phyloP scores from a whole-genome alignment of 2,329 filamentous ascomycete species.

The Sphaerulina populicola region DNA sequence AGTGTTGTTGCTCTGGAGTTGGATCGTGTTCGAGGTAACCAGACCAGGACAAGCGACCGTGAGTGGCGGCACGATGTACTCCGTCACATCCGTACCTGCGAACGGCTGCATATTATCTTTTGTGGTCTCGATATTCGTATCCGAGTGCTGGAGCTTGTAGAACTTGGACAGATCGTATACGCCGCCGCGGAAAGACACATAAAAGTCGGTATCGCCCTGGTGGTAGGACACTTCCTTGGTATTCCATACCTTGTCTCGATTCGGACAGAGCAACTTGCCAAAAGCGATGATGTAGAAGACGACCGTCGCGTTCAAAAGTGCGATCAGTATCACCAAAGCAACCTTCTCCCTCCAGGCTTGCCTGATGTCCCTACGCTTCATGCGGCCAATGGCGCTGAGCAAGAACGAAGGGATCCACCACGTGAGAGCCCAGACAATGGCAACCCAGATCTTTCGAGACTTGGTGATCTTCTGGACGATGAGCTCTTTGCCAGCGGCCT shows the following conservation, averaged over 20 bases:
- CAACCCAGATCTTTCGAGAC: constrained; percentile 69
- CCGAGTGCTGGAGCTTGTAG: constrained; percentile 76
- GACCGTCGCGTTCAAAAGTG: constrained; percentile 69
- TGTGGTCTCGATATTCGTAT: constrained; percentile 53
- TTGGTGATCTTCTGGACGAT: constrained; percentile 58
- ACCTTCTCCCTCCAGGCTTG: constrained; percentile 97
- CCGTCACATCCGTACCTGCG: constrained; percentile 67
- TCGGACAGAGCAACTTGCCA: constrained; percentile 77
- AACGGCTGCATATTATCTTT: constrained; percentile 64
- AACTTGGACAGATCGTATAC: constrained; percentile 92
- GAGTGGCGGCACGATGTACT: constrained; percentile 78
- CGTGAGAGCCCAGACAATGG: constrained; percentile 73
- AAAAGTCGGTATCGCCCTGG: constrained; percentile 67
- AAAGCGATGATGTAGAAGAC: constrained; percentile 91
- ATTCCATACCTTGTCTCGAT: constrained; percentile 84
- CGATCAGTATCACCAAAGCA: constrained; percentile 70
- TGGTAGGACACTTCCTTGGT: constrained; percentile 61
- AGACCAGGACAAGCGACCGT: constrained; percentile 65
- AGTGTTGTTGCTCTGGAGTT: constrained; percentile 59
- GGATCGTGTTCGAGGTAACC: constrained; percentile 49
- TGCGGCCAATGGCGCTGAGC: constrained; percentile 74
- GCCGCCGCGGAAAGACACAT: constrained; percentile 74
- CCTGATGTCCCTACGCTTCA: constrained; percentile 94
- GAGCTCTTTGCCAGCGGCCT: constrained; percentile 67
- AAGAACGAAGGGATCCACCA: constrained; percentile 90